Conservation (phyloP, 2,329 filamentous ascomycete genomes). For the Teratosphaeria epicoccoides region DNA sequence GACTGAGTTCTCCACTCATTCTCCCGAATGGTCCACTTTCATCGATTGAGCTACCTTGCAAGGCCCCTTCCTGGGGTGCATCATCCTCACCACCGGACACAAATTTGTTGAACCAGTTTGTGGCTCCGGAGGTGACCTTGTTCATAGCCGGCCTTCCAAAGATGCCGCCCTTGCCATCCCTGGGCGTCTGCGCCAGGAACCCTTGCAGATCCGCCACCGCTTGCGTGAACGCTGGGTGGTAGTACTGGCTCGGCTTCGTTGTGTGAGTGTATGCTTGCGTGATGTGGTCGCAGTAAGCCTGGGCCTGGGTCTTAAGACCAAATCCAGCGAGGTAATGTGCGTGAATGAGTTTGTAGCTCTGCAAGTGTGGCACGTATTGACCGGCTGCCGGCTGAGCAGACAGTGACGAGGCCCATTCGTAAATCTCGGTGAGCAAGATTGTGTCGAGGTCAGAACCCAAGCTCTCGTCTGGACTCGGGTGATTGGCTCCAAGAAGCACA, state of each 20-base stretch:
- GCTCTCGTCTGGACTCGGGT: slow-evolving; percentile 52
- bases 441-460: slow-evolving; percentile 72
- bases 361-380: slow-evolving; percentile 61
- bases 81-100: slow-evolving; percentile 75
- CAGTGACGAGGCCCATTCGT: slow-evolving; percentile 78
- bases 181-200: slow-evolving; percentile 74
- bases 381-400: slow-evolving; percentile 6
- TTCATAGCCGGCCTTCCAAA: slow-evolving; percentile 93
- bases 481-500: slow-evolving; percentile 76
- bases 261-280: slow-evolving; percentile 63
- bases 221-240: slow-evolving; percentile 62
- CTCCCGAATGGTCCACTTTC: slow-evolving; percentile 51
- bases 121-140: slow-evolving; percentile 83
- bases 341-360: slow-evolving; percentile 84
- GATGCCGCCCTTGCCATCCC: slow-evolving; percentile 53
- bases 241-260: slow-evolving; percentile 76
- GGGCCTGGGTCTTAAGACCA: slow-evolving; percentile 69
- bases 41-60: neutral
- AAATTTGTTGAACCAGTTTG: slow-evolving; percentile 92
- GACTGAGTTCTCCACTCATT: slow-evolving; percentile 55
- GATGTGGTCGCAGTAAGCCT: slow-evolving; percentile 86
- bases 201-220: slow-evolving; percentile 74
- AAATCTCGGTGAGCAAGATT: slow-evolving; percentile 89
- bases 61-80: slow-evolving; percentile 46
- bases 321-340: slow-evolving; percentile 74